A percentile compares a stretch with the other conserved stretches of the same genome.
phyloP scores from a whole-genome alignment of 1,139 yeast genomes.

The Blastobotrys capitulatus region DNA sequence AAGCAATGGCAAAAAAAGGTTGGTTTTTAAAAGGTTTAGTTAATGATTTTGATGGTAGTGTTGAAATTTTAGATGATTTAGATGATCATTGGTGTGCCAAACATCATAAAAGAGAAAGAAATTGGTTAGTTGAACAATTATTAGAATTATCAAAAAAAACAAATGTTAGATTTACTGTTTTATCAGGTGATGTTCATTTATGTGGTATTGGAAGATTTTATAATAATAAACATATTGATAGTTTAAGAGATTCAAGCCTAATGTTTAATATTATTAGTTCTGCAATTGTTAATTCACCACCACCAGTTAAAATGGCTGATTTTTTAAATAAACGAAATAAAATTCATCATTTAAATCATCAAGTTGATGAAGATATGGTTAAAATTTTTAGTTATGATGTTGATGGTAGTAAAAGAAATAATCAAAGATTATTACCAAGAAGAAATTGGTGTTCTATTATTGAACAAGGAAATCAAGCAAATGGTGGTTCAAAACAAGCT shows the following conservation, averaged over 20 bases:
- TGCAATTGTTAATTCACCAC: constrained; percentile 90
- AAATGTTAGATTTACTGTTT: constrained; percentile 71
- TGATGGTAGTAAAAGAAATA: constrained; percentile 49
- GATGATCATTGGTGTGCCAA: constrained; percentile 96
- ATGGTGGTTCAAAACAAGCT: constrained; percentile 22
- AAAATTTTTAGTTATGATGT: constrained; percentile 62
- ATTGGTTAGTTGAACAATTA: constrained; percentile 50
- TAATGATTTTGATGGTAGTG: constrained; percentile 86
- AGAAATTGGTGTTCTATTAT: constrained; percentile 60
- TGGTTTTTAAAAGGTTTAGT: constrained; percentile 59
- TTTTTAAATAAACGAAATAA: constrained; percentile 60
- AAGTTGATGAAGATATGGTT: constrained; percentile 75
- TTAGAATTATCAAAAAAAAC: constrained; percentile 57
- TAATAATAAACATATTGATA: constrained; percentile 46
- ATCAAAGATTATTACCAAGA: constrained; percentile 61
- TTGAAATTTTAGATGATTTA: constrained; percentile 85
- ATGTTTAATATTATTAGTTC: constrained; percentile 81
- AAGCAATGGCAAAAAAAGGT: constrained; percentile 64
- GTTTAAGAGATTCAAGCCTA: constrained; percentile 67
- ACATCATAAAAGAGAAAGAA: constrained; percentile 76
- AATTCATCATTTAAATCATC: constrained; percentile 52
- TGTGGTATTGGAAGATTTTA: constrained; percentile 77
- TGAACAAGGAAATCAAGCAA: constrained; percentile 22
- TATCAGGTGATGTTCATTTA: constrained; percentile 91
- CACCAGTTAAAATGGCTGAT: constrained; percentile 79